phyloP scores from a whole-genome alignment of 1,284 basidiomycete species.

The Rhodotorula sp. region DNA sequence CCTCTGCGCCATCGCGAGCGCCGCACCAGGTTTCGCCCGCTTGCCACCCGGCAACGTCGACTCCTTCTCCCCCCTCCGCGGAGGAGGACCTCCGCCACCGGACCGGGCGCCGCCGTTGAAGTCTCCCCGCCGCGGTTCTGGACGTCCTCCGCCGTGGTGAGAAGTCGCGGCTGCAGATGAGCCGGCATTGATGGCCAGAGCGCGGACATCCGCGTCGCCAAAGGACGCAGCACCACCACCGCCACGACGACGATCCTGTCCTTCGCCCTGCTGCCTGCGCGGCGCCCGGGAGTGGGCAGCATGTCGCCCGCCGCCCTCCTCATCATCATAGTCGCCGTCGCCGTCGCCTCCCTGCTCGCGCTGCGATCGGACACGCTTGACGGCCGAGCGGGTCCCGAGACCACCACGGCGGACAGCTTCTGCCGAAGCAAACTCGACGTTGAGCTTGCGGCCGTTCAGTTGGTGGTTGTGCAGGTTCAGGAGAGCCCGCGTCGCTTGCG shows the following conservation, averaged over 20 bases:
- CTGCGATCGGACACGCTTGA: conserved; percentile 24
- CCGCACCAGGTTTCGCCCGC: conserved; percentile 81
- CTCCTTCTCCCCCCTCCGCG: conserved; percentile 46
- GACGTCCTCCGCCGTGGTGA: conserved; percentile 22
- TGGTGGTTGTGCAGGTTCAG: conserved; percentile 80
- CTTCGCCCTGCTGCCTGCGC: conserved; percentile 46
- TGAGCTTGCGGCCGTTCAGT: conserved; percentile 77
- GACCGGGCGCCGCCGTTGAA: conserved; percentile 27
- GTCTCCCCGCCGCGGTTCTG: conserved; percentile 30
- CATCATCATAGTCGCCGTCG: conserved; percentile 45
- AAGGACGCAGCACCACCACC: conserved; percentile 32
- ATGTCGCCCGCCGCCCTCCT: conserved; percentile 14
- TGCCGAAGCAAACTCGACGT: conserved; percentile 81
- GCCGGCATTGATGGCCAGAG: conserved; percentile 10
- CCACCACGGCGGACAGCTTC: conserved; percentile 74
- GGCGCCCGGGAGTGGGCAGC: conserved; percentile 33
- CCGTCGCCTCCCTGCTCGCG: conserved; percentile 6
- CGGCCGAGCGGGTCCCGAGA: conserved; percentile 44
- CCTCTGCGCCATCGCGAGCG: conserved; percentile 80
- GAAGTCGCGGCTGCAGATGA: conserved; percentile 14
- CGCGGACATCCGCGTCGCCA: conserved; percentile 26
- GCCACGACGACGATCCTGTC: neutral
- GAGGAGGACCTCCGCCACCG: neutral
- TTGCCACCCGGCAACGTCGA: conserved; percentile 26
- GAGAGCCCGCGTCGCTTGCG: conserved; percentile 77